phyloP scores from a whole-genome alignment of 2,329 filamentous ascomycete genomes.

The Mariannaea sp. region DNA sequence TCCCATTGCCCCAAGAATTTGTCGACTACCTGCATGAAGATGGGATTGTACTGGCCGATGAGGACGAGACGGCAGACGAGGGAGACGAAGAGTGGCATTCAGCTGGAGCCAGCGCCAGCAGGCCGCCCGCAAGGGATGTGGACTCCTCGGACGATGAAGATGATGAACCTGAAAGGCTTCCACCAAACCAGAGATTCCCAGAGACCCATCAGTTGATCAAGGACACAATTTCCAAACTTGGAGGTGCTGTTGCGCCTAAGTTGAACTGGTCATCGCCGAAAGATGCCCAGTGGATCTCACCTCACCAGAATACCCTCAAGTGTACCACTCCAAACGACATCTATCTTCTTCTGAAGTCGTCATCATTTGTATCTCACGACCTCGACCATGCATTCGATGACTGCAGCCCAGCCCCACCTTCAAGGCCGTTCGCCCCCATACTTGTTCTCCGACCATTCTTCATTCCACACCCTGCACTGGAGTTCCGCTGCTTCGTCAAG shows the following conservation, averaged over 20 bases:
- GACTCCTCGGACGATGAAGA: slow-evolving; percentile 56
- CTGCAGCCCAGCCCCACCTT: slow-evolving; percentile 48
- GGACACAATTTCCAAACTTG: slow-evolving; percentile 77
- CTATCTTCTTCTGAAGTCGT: slow-evolving; percentile 91
- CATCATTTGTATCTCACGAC: slow-evolving; percentile 93
- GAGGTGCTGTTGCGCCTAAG: slow-evolving; percentile 87
- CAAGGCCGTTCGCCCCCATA: slow-evolving; percentile 67
- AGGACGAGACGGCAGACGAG: slow-evolving; percentile 58
- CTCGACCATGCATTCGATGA: slow-evolving; percentile 91
- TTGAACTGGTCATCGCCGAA: slow-evolving; percentile 98
- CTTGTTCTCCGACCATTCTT: slow-evolving; percentile 89
- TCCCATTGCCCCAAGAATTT: slow-evolving; percentile 76
- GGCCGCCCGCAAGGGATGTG: slow-evolving; percentile 47
- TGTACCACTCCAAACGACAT: slow-evolving; percentile 89
- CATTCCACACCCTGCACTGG: slow-evolving; percentile 84
- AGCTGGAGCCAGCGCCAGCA: slow-evolving; percentile 36
- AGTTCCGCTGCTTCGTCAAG: slow-evolving; percentile 96
- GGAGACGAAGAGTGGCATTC: slow-evolving; percentile 59
- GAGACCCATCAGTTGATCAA: slow-evolving; percentile 80
- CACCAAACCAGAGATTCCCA: slow-evolving; percentile 63
- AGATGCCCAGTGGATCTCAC: slow-evolving; percentile 91
- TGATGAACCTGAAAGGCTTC: slow-evolving; percentile 44
- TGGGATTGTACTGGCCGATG: slow-evolving; percentile 84
- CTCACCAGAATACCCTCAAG: slow-evolving; percentile 84
- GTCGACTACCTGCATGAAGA: slow-evolving; percentile 88